Evolutionary conservation across 495 filamentous ascomycete genomes (phyloP), one percentile per base, ranked within the genome.

Genomic region (Zalerion maritima): DNA sequence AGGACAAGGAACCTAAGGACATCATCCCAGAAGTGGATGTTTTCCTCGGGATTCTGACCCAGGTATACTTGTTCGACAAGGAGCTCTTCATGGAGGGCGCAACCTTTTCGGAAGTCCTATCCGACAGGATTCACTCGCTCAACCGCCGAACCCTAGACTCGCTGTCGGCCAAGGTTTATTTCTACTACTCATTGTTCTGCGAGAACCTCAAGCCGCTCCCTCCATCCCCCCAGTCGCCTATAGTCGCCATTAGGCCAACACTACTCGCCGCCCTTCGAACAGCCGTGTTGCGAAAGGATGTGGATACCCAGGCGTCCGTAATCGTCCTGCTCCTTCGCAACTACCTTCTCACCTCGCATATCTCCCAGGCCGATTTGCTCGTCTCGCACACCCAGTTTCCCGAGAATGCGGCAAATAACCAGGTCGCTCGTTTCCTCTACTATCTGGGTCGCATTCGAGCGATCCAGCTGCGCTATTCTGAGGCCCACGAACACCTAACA

Each of bases 321-420:
- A 92, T 87, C 47, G 87, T 86, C 2, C 66, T 97, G 26, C 71
- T 97, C 15, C 78, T 97, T 37, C 86, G 89, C 38, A 97, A 87
- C 54, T 96, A 97, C 50, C 73, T 97, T 38, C 75, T 78, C 15
- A 96, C 91, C 8, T 93, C 91, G 25, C 86, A 96, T 52, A 94
- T 96, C 54, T 75, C 82, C 13, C 89, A 96, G 62, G 89, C 91
- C 36, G 91, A 97, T 55, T 73, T 94, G 21, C 64, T 97, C 31
- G 82, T 97, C 36, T 81, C 80, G 18, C 91, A 96, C 55, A 94
- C 87, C 27, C 73, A 82, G 43, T 96, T 97, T 55, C 91, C 89
- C 17, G 62, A 80, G 21, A 81, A 81, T 42, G 89, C 89, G 3
- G 83, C 84, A 28, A 96, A 94, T 55, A 97, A 94, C 47, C 89